phyloP scores from a whole-genome alignment of 1,139 yeast genomes.

The Eremothecium cymbalariae region DNA sequence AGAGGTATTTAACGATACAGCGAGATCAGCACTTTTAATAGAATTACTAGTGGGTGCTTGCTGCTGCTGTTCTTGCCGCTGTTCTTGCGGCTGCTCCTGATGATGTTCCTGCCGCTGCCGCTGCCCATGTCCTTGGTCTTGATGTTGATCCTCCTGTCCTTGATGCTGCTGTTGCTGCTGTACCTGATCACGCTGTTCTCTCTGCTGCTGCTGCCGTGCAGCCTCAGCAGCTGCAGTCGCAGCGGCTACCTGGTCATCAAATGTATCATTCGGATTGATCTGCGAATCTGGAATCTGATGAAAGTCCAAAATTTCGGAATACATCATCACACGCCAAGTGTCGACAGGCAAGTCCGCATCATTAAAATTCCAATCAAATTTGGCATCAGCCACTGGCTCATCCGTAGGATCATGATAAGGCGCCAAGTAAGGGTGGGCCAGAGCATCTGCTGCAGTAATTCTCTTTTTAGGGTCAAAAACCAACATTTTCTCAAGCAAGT shows the following conservation, averaged over 20 bases:
- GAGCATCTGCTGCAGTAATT: conserved; percentile 84
- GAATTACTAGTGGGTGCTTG: conserved; percentile 3
- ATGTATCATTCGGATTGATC: conserved; percentile 31
- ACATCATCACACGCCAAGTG: conserved; percentile 99
- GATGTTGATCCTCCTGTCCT: conserved; percentile 4
- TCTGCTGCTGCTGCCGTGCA: conserved; percentile 28
- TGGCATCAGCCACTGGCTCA: conserved; percentile 89
- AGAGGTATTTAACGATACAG: neutral
- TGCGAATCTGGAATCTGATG: conserved; percentile 43
- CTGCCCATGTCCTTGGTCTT: conserved; percentile 2
- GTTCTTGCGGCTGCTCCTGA: conserved; percentile 4
- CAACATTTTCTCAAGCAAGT: conserved; percentile 78
- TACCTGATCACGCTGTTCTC: conserved; percentile 13
- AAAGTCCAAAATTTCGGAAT: conserved; percentile 90
- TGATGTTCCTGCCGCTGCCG: conserved; percentile 1
- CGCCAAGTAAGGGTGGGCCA: conserved; percentile 84
- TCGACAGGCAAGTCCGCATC: conserved; percentile 97
- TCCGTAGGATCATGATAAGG: conserved; percentile 99
- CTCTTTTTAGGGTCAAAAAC: conserved; percentile 93
- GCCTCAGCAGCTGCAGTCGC: conserved; percentile 32
- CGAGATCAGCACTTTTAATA: conserved; percentile 2
- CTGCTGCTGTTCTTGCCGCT: conserved; percentile 8
- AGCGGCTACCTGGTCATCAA: conserved; percentile 33
- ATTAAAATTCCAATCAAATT: conserved; percentile 96
- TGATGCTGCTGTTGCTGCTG: conserved; percentile 6